Evolutionary conservation across 1,139 yeast genomes (phyloP), one percentile per base, ranked within the genome.

Genomic region (Pichia cactophila): DNA sequence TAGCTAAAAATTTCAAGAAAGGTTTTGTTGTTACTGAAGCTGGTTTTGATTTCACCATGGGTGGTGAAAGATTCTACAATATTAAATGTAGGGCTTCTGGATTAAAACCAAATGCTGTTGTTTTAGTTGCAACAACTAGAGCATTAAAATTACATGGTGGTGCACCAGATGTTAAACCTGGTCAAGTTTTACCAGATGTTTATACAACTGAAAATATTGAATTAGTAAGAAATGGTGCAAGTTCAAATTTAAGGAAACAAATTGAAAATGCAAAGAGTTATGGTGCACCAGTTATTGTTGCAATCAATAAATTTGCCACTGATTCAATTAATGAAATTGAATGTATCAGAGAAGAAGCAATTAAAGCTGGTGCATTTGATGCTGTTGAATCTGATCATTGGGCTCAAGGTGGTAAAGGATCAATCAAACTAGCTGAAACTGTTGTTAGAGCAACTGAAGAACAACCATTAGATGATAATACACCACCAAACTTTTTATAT

Each of bases 31-130:
- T 85, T 46, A 85, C 94, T 42, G 94, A 85, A 66, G 92, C 92
- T 23, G 94, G 94, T 43, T 85, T 85, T 62, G 94, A 85, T 65
- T 85, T 85, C 67, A 83, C 92, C 41, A 85, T 85, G 94, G 94
- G 94, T 58, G 94, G 94, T 60, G 94, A 85, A 70, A 74, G 94
- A 66, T 84, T 84, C 67, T 78, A 83, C 69, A 82, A 84, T 67
- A 84, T 85, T 64, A 85, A 85, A 69, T 83, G 90, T 61, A 78
- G 92, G 67, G 73, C 88, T 9, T 81, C 87, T 41, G 90, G 88
- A 1, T 70, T 80, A 55, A 72, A 73, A 53, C 94, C 94, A 29
- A 82, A 84, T 63, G 78, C 81, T 37, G 86, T 84, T 47, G 89
- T 85, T 35, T 71, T 85, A 53, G 94, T 85, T 52, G 89, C 94